Conservation (phyloP, 2,329 filamentous ascomycete species). For the Nannizzia gypsea region DNA sequence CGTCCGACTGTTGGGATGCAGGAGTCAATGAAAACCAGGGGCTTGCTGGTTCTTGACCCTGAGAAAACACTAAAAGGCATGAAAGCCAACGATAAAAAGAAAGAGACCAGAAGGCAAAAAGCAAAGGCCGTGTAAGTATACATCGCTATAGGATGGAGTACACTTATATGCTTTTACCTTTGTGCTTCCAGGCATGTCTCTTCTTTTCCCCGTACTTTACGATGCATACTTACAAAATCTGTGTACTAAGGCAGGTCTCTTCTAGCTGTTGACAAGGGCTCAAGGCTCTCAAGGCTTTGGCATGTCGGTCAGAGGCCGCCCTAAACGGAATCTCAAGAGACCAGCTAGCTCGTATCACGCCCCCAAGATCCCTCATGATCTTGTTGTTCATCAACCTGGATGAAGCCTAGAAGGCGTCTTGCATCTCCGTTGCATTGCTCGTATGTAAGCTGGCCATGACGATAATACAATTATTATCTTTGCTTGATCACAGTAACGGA, state of each 20-base stretch:
- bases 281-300: background rate
- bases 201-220: background rate
- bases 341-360: background rate
- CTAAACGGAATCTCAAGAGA: conserved; percentile 1
- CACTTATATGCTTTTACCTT: background rate
- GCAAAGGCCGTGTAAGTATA: background rate
- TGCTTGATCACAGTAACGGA: background rate
- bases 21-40: background rate
- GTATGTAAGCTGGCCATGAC: background rate
- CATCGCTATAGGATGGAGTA: background rate
- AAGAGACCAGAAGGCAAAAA: background rate
- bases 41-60: background rate
- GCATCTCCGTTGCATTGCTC: conserved; percentile 1
- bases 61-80: background rate
- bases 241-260: background rate
- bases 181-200: background rate
- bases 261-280: background rate
- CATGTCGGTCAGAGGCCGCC: conserved; percentile 3
- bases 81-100: background rate
- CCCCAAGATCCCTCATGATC: conserved; percentile 2
- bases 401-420: background rate
- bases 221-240: background rate
- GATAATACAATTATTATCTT: background rate
- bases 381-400: background rate
- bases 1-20: background rate